A percentile compares a stretch with the other conserved stretches of the same genome.
Conservation (phyloP, 805 yeast species). For the Zygosaccharomyces lentus region DNA sequence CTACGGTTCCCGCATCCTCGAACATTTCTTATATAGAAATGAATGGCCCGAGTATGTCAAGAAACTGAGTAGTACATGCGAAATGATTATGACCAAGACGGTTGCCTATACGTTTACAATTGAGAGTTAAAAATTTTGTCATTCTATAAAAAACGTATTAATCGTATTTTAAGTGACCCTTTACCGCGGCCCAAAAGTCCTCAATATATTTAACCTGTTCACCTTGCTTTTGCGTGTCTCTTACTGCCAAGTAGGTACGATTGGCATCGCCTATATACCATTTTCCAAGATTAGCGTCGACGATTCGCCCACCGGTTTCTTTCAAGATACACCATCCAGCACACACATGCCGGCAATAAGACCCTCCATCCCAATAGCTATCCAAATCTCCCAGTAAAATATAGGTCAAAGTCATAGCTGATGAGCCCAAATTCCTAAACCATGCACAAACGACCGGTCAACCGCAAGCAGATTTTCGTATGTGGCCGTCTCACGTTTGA, state of each 20-base stretch:
- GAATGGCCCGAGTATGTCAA: conserved; percentile 83
- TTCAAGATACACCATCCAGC: conserved; percentile 62
- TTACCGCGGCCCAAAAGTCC: conserved; percentile 49
- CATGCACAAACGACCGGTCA: conserved; percentile 89
- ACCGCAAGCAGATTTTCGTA: conserved; percentile 78
- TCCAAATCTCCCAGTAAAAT: conserved; percentile 59
- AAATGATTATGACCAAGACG: conserved; percentile 75
- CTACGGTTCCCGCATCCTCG: conserved; percentile 83
- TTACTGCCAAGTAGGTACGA: conserved; percentile 51
- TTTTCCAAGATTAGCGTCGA: conserved; percentile 49
- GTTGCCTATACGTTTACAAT: conserved; percentile 55
- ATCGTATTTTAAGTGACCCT: conserved; percentile 44
- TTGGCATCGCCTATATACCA: conserved; percentile 50
- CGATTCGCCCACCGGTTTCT: conserved; percentile 58
- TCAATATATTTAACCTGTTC: conserved; percentile 44
- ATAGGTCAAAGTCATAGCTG: conserved; percentile 57
- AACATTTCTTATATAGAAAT: conserved; percentile 79
- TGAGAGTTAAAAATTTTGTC: conserved; percentile 8
- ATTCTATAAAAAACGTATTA: conserved; percentile 7
- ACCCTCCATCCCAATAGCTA: conserved; percentile 69
- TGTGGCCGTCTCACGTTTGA: conserved; percentile 75
- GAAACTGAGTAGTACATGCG: conserved; percentile 54
- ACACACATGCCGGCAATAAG: conserved; percentile 67
- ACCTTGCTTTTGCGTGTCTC: conserved; percentile 39
- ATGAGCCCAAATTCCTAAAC: conserved; percentile 59